phyloP scores from a whole-genome alignment of 2,329 filamentous ascomycete species.

The Talaromyces pinophilus region DNA sequence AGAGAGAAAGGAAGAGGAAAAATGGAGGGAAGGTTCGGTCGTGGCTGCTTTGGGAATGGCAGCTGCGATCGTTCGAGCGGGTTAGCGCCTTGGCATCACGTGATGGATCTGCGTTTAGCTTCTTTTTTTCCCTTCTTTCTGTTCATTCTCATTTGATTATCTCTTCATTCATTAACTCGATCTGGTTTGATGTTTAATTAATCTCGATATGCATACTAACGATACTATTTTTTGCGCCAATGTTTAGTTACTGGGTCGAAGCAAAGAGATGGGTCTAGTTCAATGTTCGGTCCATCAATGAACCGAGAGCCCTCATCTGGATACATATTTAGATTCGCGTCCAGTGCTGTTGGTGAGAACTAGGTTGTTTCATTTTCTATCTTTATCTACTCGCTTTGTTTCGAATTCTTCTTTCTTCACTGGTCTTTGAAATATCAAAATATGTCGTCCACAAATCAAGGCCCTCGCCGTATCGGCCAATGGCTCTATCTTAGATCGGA shows the following conservation, averaged over 20 bases:
- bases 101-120: constrained; percentile 13
- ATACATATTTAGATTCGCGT: not conserved
- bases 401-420: not conserved
- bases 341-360: not conserved
- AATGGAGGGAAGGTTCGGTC: not conserved
- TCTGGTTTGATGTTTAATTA: not conserved
- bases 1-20: not conserved
- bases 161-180: not conserved
- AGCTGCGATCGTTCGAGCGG: not conserved
- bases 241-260: not conserved
- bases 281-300: constrained; percentile 13
- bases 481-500: constrained; percentile 71
- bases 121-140: not conserved
- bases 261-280: not conserved
- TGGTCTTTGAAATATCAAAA: not conserved
- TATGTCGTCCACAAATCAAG: constrained; percentile 20
- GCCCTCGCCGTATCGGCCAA: constrained; percentile 60
- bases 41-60: constrained; percentile 16
- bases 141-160: not conserved
- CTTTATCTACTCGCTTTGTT: not conserved
- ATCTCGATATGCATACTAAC: not conserved
- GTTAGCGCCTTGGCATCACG: constrained; percentile 13
- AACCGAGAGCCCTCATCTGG: constrained; percentile 2
- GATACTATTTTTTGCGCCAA: not conserved
- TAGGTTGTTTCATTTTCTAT: not conserved